Percentiles rank a stretch among this genome's conserved stretches.
These are phyloP conservation scores for Stylosanthes scabra DNA, from an alignment of 331 rosid genomes.

Conservation along the genomic window DNA sequence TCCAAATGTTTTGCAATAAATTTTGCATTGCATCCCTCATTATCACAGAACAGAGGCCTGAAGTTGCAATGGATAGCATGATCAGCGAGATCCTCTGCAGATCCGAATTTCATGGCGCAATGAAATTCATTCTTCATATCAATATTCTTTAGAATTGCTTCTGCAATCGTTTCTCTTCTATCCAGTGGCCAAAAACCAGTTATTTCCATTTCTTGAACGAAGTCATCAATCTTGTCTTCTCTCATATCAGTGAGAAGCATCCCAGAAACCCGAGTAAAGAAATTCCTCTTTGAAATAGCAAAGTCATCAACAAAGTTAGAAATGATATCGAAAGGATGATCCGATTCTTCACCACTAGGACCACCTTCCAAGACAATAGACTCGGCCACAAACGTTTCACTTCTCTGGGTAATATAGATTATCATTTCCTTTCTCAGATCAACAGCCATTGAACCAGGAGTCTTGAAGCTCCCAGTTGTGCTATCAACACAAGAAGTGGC, in stretches of 20 bases:
- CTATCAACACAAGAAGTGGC: slow-evolving; percentile 82
- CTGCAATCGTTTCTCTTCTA: slow-evolving; percentile 60
- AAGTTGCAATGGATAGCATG: slow-evolving; percentile 64
- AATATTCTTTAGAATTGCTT: slow-evolving; percentile 65
- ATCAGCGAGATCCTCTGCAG: slow-evolving; percentile 56
- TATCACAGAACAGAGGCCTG: slow-evolving; percentile 58
- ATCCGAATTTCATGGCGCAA: slow-evolving; percentile 57
- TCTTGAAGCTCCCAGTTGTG: slow-evolving; percentile 75
- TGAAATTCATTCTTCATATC: slow-evolving; percentile 68
- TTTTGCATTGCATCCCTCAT: slow-evolving; percentile 67
- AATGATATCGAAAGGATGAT: slow-evolving; percentile 75
- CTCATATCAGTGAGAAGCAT: slow-evolving; percentile 83
- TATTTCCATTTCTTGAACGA: slow-evolving; percentile 76
- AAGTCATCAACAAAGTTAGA: slow-evolving; percentile 83
- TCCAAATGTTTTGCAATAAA: slow-evolving; percentile 62
- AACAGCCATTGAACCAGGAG: slow-evolving; percentile 74
- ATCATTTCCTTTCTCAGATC: slow-evolving; percentile 85
- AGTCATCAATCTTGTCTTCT: slow-evolving; percentile 91
- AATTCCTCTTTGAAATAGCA: slow-evolving; percentile 65
- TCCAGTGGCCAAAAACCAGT: slow-evolving; percentile 82
- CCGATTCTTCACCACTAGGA: slow-evolving; percentile 56
- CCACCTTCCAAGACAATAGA: slow-evolving; percentile 66
- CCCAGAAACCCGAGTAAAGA: slow-evolving; percentile 75
- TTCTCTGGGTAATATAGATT: slow-evolving; percentile 65
- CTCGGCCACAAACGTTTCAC: slow-evolving; percentile 82